Conservation (phyloP, 768 basidiomycete genomes). For the Boletus rufocinnamomeus region DNA sequence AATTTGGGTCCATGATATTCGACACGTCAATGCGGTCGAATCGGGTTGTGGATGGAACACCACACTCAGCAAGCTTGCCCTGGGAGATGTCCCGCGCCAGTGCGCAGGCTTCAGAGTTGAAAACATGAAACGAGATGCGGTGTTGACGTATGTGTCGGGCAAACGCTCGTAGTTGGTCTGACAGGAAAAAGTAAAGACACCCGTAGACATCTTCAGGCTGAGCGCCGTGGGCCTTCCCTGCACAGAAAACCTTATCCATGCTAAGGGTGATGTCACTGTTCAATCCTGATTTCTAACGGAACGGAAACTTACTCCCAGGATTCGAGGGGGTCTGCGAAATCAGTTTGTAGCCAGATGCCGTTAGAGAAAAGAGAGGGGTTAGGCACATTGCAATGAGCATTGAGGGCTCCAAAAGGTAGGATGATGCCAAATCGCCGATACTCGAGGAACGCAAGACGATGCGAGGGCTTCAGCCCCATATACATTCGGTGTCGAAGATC, state of each 20-base stretch:
- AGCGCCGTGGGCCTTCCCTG: conserved; percentile 43
- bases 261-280: conserved; percentile 27
- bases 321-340: conserved; percentile 46
- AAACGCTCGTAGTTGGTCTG: conserved; percentile 42
- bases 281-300: not conserved
- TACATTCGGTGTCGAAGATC: conserved; percentile 48
- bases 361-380: conserved; percentile 50
- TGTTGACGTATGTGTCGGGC: conserved; percentile 36
- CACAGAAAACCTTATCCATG: conserved; percentile 40
- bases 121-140: conserved; percentile 37
- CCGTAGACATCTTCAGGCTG: conserved; percentile 48
- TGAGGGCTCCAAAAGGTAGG: conserved; percentile 49
- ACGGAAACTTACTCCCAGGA: conserved; percentile 48
- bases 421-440: conserved; percentile 45
- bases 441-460: conserved; percentile 45
- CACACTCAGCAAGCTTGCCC: conserved; percentile 15
- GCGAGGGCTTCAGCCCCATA: conserved; percentile 42
- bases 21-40: conserved; percentile 54
- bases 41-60: conserved; percentile 24
- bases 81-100: conserved; percentile 41
- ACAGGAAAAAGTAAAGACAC: conserved; percentile 50
- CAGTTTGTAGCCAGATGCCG: conserved; percentile 47
- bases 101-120: conserved; percentile 40
- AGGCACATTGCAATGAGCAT: conserved; percentile 41
- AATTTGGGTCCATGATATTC: conserved; percentile 47